Conservation (phyloP, 805 yeast species). For the Starmera pachycereana region DNA sequence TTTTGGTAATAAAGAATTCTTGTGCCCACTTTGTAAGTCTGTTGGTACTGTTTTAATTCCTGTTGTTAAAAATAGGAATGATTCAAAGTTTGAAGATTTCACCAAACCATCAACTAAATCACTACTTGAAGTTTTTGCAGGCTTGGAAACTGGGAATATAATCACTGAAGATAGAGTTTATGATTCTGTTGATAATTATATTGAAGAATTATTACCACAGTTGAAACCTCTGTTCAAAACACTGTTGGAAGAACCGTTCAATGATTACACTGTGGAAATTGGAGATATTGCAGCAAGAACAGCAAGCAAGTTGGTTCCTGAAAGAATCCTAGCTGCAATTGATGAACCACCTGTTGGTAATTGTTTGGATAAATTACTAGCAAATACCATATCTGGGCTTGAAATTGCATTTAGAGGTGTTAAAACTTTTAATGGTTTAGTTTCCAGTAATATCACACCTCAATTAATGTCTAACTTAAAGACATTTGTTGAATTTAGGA, state of each 20-base stretch:
- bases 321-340: slow-evolving; percentile 21
- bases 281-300: slow-evolving; percentile 1
- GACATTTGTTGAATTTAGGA: slow-evolving; percentile 28
- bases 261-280: background rate
- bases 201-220: background rate
- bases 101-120: slow-evolving; percentile 6
- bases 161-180: slow-evolving; percentile 1
- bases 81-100: slow-evolving; percentile 12
- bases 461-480: slow-evolving; percentile 53
- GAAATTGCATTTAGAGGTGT: slow-evolving; percentile 58
- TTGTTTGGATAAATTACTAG: slow-evolving; percentile 26
- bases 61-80: slow-evolving; percentile 46
- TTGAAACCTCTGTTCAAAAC: slow-evolving; percentile 5
- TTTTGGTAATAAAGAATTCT: slow-evolving; percentile 55
- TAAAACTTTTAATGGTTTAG: slow-evolving; percentile 25
- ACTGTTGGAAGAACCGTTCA: background rate
- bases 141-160: slow-evolving; percentile 2
- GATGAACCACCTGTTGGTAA: slow-evolving; percentile 18
- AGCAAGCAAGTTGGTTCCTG: slow-evolving; percentile 2
- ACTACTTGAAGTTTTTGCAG: slow-evolving; percentile 9
- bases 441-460: slow-evolving; percentile 49
- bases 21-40: slow-evolving; percentile 89
- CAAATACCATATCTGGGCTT: slow-evolving; percentile 49
- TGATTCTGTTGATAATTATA: slow-evolving; percentile 7
- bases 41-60: slow-evolving; percentile 81